Conservation (phyloP, 495 filamentous ascomycete genomes). For the Aspergillus haitiensis region DNA sequence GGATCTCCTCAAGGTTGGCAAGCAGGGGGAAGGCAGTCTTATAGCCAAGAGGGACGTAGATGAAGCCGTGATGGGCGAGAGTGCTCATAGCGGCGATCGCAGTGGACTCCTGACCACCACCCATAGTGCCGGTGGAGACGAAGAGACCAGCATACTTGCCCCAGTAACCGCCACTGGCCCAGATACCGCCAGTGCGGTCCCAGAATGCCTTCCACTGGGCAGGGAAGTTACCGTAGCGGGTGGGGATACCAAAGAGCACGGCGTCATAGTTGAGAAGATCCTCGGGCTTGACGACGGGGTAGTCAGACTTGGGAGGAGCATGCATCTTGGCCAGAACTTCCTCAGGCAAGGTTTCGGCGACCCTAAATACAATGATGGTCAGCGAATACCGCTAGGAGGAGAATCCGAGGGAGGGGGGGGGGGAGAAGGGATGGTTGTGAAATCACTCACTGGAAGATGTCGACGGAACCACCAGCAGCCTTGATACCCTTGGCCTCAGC, state of each 20-base stretch:
- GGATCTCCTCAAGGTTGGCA: constrained; percentile 69
- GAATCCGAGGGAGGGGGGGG: too few relatives aligned
- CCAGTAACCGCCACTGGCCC: constrained; percentile 70
- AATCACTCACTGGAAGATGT: constrained; percentile 72
- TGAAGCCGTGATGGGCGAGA: constrained; percentile 87
- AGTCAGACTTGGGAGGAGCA: constrained; percentile 73
- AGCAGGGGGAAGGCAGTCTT: constrained; percentile 71
- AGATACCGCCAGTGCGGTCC: constrained; percentile 77
- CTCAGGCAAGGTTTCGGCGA: constrained; percentile 80
- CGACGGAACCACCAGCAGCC: constrained; percentile 75
- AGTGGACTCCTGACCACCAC: constrained; percentile 94
- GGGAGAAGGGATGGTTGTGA: too few relatives aligned
- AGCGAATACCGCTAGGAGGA: not conserved
- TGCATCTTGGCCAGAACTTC: constrained; percentile 88
- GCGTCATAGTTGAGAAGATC: constrained; percentile 79
- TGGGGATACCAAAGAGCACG: constrained; percentile 94
- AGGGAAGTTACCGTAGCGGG: constrained; percentile 98
- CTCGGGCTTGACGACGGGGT: constrained; percentile 66
- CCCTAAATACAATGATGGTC: constrained; percentile 39
- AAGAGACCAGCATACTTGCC: constrained; percentile 95
- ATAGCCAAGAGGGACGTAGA: constrained; percentile 94
- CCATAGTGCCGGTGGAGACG: constrained; percentile 75
- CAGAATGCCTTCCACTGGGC: constrained; percentile 94
- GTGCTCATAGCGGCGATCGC: constrained; percentile 81
- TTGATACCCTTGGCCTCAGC: constrained; percentile 91